Evolutionary conservation across 768 basidiomycete genomes (phyloP).

Genomic region (Lepiota brunneoincarnata): DNA sequence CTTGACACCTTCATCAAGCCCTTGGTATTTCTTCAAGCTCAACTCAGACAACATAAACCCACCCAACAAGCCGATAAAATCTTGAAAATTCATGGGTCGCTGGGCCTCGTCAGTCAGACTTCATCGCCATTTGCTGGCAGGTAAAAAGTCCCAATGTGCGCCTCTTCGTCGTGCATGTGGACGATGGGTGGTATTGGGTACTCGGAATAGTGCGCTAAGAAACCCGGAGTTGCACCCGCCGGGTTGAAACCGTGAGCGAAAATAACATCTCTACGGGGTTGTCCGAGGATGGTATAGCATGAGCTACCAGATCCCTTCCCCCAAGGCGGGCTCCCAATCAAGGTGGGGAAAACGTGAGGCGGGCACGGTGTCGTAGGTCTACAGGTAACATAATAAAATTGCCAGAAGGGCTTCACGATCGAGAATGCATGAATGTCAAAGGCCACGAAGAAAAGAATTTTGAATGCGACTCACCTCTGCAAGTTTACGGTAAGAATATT

Average conservation of each 20-base stretch:
- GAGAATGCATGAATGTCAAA: no score
- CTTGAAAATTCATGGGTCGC: not conserved
- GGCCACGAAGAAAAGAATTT: no score
- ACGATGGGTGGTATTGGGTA: not conserved
- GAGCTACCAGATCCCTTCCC: no score
- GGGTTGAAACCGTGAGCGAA: not conserved
- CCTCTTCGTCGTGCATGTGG: slow-evolving; percentile 1
- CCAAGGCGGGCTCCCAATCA: no score
- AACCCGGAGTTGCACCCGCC: not conserved
- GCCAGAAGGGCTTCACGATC: no score
- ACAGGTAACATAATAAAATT: no score
- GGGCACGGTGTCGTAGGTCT: no score
- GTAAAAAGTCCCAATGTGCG: not conserved
- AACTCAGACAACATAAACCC: not conserved
- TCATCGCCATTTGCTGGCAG: not conserved
- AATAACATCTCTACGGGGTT: not conserved
- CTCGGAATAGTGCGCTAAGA: not conserved
- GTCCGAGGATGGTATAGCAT: not conserved
- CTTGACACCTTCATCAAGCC: not conserved
- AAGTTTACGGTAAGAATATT: no score
- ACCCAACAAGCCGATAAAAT: not conserved
- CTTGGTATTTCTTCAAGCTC: not conserved
- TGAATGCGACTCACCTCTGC: no score
- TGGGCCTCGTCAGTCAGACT: not conserved
- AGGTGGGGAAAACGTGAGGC: no score